phyloP scores from a whole-genome alignment of 202 grass and related monocot species.

The Carex arenaria region DNA sequence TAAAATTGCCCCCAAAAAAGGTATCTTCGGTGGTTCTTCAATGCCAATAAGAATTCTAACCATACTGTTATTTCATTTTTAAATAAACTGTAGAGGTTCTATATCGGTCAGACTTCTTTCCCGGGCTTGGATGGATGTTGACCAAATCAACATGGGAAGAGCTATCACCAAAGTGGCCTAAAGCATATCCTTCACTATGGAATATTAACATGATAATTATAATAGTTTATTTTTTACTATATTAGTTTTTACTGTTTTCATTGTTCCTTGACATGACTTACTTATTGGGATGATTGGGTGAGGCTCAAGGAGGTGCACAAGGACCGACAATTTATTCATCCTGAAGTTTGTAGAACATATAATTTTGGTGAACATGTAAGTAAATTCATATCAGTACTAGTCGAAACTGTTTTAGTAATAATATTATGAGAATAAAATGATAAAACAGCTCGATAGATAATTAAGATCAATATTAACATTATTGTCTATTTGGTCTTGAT shows the following conservation, averaged over 20 bases:
- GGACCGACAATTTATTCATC: slow-evolving; percentile 78
- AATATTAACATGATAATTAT: slow-evolving; percentile 10
- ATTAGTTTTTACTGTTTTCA: slow-evolving; percentile 21
- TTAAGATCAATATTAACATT: neutral
- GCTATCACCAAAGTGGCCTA: slow-evolving; percentile 94
- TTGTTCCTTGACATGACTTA: slow-evolving; percentile 80
- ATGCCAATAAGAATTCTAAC: slow-evolving; percentile 14
- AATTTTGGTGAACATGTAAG: slow-evolving; percentile 97
- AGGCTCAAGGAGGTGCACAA: slow-evolving; percentile 87
- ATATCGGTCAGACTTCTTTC: slow-evolving; percentile 95
- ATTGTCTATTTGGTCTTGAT: neutral
- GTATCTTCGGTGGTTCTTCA: slow-evolving; percentile 1
- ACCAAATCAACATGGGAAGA: slow-evolving; percentile 91
- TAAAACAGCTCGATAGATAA: neutral
- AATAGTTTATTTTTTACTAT: slow-evolving; percentile 1
- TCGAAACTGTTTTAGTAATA: neutral
- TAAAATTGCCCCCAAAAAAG: neutral
- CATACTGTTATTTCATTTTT: slow-evolving; percentile 20
- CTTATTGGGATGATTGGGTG: slow-evolving; percentile 99
- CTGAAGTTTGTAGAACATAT: slow-evolving; percentile 97
- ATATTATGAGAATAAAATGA: neutral
- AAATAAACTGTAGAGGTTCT: slow-evolving; percentile 55
- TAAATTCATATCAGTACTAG: neutral
- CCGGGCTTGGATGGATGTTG: slow-evolving; percentile 99
- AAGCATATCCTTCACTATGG: slow-evolving; percentile 87